phyloP scores from a whole-genome alignment of 2,329 filamentous ascomycete genomes.

The Didymella segeticola region DNA sequence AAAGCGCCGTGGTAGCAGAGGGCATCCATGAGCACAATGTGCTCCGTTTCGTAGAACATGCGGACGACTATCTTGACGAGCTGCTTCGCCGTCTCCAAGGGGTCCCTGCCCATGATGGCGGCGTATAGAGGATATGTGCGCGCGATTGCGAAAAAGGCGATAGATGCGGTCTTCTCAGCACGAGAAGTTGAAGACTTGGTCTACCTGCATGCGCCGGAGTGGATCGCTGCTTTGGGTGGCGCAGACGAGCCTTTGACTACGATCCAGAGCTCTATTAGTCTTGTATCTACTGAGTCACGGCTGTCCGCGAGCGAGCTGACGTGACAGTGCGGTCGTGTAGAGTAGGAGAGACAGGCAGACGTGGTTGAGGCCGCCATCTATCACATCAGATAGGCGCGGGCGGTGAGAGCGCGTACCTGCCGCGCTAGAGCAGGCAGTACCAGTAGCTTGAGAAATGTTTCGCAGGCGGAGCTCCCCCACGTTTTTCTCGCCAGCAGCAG shows the following conservation, averaged over 20 bases:
- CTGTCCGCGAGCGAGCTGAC: slow-evolving; percentile 23
- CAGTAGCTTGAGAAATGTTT: too few species aligned
- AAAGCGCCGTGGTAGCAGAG: slow-evolving; percentile 78
- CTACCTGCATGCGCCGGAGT: slow-evolving; percentile 18
- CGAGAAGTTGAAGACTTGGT: slow-evolving; percentile 5
- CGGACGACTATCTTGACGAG: slow-evolving; percentile 86
- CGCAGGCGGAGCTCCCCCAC: slow-evolving; percentile 21
- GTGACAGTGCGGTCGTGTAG: slow-evolving; percentile 23
- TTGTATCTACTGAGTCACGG: slow-evolving; percentile 10
- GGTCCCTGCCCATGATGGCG: slow-evolving; percentile 46
- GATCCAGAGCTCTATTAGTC: neutral
- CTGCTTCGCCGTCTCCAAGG: slow-evolving; percentile 73
- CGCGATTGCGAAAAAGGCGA: neutral
- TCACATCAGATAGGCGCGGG: slow-evolving; percentile 26
- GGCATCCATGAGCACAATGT: slow-evolving; percentile 83
- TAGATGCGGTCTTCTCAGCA: slow-evolving; percentile 9
- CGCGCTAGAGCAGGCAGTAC: too few species aligned
- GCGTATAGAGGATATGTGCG: neutral
- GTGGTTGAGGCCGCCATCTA: slow-evolving; percentile 22
- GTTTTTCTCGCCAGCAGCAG: slow-evolving; percentile 23
- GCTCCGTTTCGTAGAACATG: slow-evolving; percentile 84
- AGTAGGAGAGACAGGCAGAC: slow-evolving; percentile 10
- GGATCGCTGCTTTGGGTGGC: slow-evolving; percentile 4
- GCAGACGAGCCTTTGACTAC: slow-evolving; percentile 3
- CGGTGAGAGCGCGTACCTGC: slow-evolving; percentile 33